Conservation (phyloP, 2,329 filamentous ascomycete species). For the Dissoconium aciculare region DNA sequence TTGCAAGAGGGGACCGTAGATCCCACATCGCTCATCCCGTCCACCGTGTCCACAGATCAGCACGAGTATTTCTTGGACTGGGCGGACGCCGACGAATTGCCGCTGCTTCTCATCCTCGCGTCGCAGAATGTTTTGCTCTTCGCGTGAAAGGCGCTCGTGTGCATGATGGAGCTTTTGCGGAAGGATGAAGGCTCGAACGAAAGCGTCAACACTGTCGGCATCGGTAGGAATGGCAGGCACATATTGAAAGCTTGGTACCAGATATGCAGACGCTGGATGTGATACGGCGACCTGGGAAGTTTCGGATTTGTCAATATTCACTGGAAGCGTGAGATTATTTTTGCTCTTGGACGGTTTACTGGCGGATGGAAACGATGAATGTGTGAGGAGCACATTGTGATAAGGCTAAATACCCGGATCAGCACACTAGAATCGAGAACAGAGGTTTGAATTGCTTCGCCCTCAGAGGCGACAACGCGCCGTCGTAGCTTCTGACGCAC, state of each 20-base stretch:
- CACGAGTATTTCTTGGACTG: constrained; percentile 55
- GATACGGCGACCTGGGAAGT: constrained; percentile 1
- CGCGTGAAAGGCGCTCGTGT: constrained; percentile 42
- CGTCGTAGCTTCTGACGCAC: too few relatives aligned
- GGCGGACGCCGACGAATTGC: constrained; percentile 41
- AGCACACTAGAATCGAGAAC: constrained; percentile 11
- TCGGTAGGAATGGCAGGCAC: constrained; percentile 54
- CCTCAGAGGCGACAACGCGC: too few relatives aligned
- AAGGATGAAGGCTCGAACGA: constrained; percentile 52
- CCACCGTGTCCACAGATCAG: constrained; percentile 79
- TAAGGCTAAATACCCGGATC: constrained; percentile 47
- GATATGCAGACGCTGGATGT: constrained; percentile 50
- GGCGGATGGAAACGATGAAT: constrained; percentile 55
- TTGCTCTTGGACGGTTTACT: not conserved
- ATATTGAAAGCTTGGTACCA: constrained; percentile 74
- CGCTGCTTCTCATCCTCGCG: constrained; percentile 36
- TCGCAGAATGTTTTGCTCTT: constrained; percentile 32
- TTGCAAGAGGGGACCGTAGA: constrained; percentile 59
- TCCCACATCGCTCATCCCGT: constrained; percentile 67
- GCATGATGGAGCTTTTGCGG: constrained; percentile 46
- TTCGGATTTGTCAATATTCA: too few relatives aligned
- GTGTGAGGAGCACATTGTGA: constrained; percentile 63
- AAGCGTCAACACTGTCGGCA: constrained; percentile 35
- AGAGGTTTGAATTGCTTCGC: not conserved
- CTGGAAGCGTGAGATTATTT: not conserved